These are phyloP conservation scores for Pleurotus eryngii DNA, from an alignment of 768 basidiomycete species.

Conservation along the genomic window DNA sequence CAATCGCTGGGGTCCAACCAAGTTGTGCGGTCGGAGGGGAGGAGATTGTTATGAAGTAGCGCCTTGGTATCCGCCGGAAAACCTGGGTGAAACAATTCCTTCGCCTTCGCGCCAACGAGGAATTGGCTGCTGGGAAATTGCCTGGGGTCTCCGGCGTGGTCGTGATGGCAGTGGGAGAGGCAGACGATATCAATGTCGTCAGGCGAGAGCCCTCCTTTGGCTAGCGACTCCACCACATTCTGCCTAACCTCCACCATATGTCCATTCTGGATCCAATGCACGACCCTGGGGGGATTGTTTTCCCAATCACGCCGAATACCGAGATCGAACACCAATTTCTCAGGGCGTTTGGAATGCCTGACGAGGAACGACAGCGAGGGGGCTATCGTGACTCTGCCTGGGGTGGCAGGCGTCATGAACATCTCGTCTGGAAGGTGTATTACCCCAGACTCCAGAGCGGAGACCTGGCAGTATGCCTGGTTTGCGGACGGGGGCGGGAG, in stretches of 20 bases:
- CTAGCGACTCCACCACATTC: conserved; percentile 44
- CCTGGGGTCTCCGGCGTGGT: conserved; percentile 45
- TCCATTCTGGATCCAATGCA: conserved; percentile 22
- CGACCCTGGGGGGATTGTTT: conserved; percentile 32
- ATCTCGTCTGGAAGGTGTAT: conserved; percentile 34
- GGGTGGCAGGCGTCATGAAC: conserved; percentile 31
- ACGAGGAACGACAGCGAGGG: conserved; percentile 55
- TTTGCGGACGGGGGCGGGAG: conserved; percentile 37
- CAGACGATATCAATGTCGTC: conserved; percentile 41
- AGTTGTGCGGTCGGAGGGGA: conserved; percentile 34
- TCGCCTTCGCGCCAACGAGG: conserved; percentile 41
- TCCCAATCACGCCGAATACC: conserved; percentile 49
- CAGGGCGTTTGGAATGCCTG: conserved; percentile 38
- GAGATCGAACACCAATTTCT: conserved; percentile 51
- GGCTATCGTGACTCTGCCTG: conserved; percentile 22
- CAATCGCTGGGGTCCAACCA: conserved; percentile 33
- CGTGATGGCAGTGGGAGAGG: conserved; percentile 54
- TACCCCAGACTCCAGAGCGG: conserved; percentile 51
- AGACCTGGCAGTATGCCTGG: conserved; percentile 53
- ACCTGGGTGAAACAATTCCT: conserved; percentile 30
- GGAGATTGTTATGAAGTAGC: conserved; percentile 26
- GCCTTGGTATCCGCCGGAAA: conserved; percentile 40
- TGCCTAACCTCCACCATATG: conserved; percentile 28
- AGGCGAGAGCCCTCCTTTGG: conserved; percentile 44
- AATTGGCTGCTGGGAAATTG: conserved; percentile 46